phyloP scores from a whole-genome alignment of 2,329 filamentous ascomycete genomes.

The Aureobasidium uvarum region DNA sequence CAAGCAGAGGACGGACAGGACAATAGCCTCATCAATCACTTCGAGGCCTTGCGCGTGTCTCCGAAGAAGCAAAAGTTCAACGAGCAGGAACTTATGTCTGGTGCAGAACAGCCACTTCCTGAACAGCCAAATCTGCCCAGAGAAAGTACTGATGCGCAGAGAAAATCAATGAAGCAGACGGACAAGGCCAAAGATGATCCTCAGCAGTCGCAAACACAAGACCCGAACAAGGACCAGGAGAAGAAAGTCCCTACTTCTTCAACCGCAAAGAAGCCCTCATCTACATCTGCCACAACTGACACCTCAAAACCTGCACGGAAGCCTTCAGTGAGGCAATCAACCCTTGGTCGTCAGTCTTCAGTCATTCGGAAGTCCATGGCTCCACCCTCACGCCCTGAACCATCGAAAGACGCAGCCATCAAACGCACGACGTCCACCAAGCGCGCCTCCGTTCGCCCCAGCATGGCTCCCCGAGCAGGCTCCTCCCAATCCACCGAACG shows the following conservation, averaged over 20 bases:
- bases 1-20: not conserved
- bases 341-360: slow-evolving; percentile 3
- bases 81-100: not conserved
- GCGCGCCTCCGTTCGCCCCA: slow-evolving; percentile 10
- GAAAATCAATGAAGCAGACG: not conserved
- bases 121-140: not conserved
- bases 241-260: not conserved
- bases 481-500: slow-evolving; percentile 31
- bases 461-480: slow-evolving; percentile 24
- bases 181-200: not conserved
- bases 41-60: not conserved
- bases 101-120: not conserved
- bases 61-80: not conserved
- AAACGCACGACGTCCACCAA: slow-evolving; percentile 12
- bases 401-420: not conserved
- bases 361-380: slow-evolving; percentile 9
- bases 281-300: slow-evolving; percentile 31
- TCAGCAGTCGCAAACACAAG: too few species aligned
- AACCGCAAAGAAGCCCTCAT: slow-evolving; percentile 29
- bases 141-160: not conserved
- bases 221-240: not conserved
- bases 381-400: slow-evolving; percentile 1
- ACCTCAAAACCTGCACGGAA: slow-evolving; percentile 22
- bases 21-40: not conserved
- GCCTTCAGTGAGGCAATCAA: slow-evolving; percentile 29